A percentile compares a stretch with the other conserved stretches of the same genome.
Conservation (phyloP, 768 basidiomycete genomes). For the Russula sp. region DNA sequence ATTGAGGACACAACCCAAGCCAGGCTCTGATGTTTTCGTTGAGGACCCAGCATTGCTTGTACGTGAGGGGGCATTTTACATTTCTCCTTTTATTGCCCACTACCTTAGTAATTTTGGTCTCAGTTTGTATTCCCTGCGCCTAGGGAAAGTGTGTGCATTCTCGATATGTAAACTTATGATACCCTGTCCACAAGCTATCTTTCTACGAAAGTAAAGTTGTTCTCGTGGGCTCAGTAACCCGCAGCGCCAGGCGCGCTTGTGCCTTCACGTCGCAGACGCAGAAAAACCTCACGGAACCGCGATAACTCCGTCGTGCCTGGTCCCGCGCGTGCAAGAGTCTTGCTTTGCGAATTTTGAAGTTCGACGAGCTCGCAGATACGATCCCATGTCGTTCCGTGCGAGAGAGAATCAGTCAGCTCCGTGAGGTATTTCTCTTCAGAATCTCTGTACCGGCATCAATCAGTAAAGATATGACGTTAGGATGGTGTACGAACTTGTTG, state of each 20-base stretch:
- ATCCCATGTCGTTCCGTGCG: conserved; percentile 93
- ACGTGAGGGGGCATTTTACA: neutral
- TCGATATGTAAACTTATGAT: conserved; percentile 4
- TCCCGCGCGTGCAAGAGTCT: conserved; percentile 85
- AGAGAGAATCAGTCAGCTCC: conserved; percentile 68
- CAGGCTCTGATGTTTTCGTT: conserved; percentile 21
- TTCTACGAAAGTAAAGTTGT: conserved; percentile 11
- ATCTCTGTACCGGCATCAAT: conserved; percentile 53
- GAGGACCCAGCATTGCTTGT: neutral
- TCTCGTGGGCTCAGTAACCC: conserved; percentile 61
- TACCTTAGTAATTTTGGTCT: neutral
- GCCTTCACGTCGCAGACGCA: conserved; percentile 87
- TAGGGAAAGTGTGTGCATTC: neutral
- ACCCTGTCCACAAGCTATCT: neutral
- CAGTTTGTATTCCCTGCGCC: neutral
- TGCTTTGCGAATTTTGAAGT: conserved; percentile 95
- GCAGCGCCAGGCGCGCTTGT: conserved; percentile 88
- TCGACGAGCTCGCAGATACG: conserved; percentile 85
- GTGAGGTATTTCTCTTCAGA: conserved; percentile 79
- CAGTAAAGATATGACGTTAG: conserved; percentile 1
- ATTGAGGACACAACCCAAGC: conserved; percentile 1
- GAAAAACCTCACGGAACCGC: conserved; percentile 88
- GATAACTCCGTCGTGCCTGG: conserved; percentile 85
- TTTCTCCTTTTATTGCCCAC: neutral
- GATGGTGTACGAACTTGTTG: conserved; percentile 75